Evolutionary conservation across 164 flowering plant genomes (phyloP).

Genomic region (Cinnamomum chago): DNA sequence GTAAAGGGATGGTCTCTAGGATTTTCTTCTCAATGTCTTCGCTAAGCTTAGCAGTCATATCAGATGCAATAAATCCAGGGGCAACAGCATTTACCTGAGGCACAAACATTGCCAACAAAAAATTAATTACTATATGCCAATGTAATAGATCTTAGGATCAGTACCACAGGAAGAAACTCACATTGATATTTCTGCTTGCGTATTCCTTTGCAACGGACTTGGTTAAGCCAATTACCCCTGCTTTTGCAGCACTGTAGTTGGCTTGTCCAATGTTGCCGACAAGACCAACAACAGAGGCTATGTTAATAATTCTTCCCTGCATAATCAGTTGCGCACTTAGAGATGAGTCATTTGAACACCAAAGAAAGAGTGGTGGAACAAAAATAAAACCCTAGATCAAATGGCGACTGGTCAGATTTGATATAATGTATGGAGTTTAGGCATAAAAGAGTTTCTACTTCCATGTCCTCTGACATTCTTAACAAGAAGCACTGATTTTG

Average conservation of each 20-base stretch:
- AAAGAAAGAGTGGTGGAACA: neutral
- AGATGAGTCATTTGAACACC: neutral
- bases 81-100: slow-evolving; percentile 89
- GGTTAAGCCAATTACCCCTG: slow-evolving; percentile 95
- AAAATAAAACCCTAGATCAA: neutral
- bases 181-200: slow-evolving; percentile 81
- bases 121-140: neutral
- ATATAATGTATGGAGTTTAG: neutral
- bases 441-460: neutral
- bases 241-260: slow-evolving; percentile 97
- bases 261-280: slow-evolving; percentile 93
- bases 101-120: neutral
- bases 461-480: too few species aligned
- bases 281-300: slow-evolving; percentile 93
- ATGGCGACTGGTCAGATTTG: neutral
- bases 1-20: slow-evolving; percentile 72
- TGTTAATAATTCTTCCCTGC: slow-evolving; percentile 91
- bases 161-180: slow-evolving; percentile 24
- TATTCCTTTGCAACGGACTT: slow-evolving; percentile 91
- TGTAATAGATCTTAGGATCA: neutral
- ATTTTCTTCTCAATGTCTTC: slow-evolving; percentile 81
- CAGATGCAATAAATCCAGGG: slow-evolving; percentile 97
- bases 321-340: neutral
- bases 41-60: slow-evolving; percentile 91
- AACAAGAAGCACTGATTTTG: too few species aligned